Base-by-base conservation (phyloP, 2,329 filamentous ascomycete species). In the Nothopassalora personata region DNA sequence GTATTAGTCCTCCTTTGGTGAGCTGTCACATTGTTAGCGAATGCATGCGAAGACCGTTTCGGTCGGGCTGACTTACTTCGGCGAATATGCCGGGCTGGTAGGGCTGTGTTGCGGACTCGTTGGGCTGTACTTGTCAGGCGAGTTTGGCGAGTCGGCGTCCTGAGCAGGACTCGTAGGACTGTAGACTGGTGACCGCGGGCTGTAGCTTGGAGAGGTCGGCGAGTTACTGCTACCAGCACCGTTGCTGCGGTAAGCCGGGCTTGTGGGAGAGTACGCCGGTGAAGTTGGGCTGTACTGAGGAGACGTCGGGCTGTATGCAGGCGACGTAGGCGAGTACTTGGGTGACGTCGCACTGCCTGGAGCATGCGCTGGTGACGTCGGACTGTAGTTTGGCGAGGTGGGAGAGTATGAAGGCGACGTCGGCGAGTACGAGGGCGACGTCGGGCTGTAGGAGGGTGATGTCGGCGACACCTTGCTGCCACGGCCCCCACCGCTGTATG, bases 341-440 rank as follows among this genome's bases (percentile, higher is more conserved):
- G 83, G 83, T 15, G 82, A 85, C 0, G 77, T 77, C 1, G 76
- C 75, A 56, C 64, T 69, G 60, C 64, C 65, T 9, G 65, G 67
- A 18, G 54, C 54, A 36, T 62, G 48, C 45, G 61, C 61, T 18
- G 69, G 69, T 10, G 67, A 69, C 1, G 78, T 81, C 5, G 80
- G 80, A 58, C 80, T 81, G 64, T 75, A 76, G 36, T 69, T 71
- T 50, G 76, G 77, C 7, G 73, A 83, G 60, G 84, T 84, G 46
- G 90, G 86, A 49, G 89, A 92, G 74, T 89, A 89, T 70, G 83
- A 83, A 66, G 89, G 83, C 73, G 88, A 89, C 1, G 76, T 76
- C 33, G 75, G 76, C 77, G 60, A 84, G 77, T 72, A 85, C 71
- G 75, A 87, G 74, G 79, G 89, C 51, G 89, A 93, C 0, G 89